Conservation (phyloP, 106 monocot species). For the Dioscorea alata region DNA sequence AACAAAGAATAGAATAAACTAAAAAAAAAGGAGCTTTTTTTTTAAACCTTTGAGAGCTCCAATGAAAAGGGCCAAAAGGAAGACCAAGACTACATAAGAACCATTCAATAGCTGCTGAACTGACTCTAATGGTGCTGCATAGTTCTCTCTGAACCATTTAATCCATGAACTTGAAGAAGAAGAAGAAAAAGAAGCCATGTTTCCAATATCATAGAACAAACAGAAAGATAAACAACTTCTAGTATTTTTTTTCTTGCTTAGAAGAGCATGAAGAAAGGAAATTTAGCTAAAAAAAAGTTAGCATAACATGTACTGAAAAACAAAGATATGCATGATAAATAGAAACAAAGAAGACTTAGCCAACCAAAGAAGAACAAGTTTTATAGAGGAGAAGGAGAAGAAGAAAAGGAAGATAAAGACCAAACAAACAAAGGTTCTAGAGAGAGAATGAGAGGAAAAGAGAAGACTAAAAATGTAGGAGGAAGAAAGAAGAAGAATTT, state of each 20-base stretch:
- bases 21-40: background rate
- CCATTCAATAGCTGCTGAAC: slow-evolving; percentile 18
- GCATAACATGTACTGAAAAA: too few relatives aligned
- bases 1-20: background rate
- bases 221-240: background rate
- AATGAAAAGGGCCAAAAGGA: slow-evolving; percentile 64
- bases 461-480: background rate
- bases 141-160: slow-evolving; percentile 25
- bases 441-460: background rate
- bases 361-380: too few relatives aligned
- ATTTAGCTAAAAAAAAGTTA: too few relatives aligned
- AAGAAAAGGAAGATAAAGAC: background rate
- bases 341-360: too few relatives aligned
- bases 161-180: background rate
- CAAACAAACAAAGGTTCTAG: too few relatives aligned
- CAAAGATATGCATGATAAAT: too few relatives aligned
- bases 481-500: background rate
- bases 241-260: too few relatives aligned
- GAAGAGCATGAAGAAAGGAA: too few relatives aligned
- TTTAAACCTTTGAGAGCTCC: slow-evolving; percentile 73
- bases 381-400: background rate
- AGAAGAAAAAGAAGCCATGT: background rate
- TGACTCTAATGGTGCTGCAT: slow-evolving; percentile 23
- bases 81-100: slow-evolving; percentile 57
- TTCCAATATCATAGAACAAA: background rate